These are phyloP conservation scores for Licmophora abbreviata DNA, from an alignment of 108 stramenopile genomes.

Conservation along the genomic window DNA sequence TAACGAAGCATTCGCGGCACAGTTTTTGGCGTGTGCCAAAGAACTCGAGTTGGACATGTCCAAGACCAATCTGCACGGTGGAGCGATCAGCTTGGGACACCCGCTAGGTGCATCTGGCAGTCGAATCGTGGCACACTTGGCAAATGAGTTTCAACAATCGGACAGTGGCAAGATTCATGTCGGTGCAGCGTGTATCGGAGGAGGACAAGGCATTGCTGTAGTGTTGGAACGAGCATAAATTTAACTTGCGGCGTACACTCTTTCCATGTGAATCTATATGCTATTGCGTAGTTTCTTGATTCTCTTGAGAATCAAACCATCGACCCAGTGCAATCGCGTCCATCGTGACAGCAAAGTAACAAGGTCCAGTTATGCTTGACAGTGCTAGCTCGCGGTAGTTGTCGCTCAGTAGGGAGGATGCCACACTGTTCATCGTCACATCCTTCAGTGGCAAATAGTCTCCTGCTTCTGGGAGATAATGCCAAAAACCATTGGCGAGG, in stretches of 20 bases:
- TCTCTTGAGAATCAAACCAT: constrained; percentile 33
- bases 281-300: neutral
- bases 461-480: constrained; percentile 45
- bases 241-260: neutral
- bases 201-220: constrained; percentile 98
- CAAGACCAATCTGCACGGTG: constrained; percentile 90
- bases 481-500: constrained; percentile 67
- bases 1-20: constrained; percentile 99
- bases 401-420: constrained; percentile 28
- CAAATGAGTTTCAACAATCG: constrained; percentile 76
- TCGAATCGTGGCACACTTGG: constrained; percentile 91
- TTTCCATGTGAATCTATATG: neutral
- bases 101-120: constrained; percentile 92
- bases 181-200: constrained; percentile 98
- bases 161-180: constrained; percentile 57
- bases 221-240: constrained; percentile 77
- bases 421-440: neutral
- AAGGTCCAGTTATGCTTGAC: constrained; percentile 77
- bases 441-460: constrained; percentile 60
- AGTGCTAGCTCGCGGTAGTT: constrained; percentile 43
- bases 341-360: constrained; percentile 81
- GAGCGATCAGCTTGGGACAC: constrained; percentile 92
- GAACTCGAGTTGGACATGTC: constrained; percentile 90
- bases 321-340: constrained; percentile 75
- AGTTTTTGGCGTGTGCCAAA: constrained; percentile 92